A percentile compares a stretch with the other conserved stretches of the same genome.
Evolutionary conservation across 2,329 filamentous ascomycete genomes (phyloP).

Genomic region (Trichoderma harzianum): DNA sequence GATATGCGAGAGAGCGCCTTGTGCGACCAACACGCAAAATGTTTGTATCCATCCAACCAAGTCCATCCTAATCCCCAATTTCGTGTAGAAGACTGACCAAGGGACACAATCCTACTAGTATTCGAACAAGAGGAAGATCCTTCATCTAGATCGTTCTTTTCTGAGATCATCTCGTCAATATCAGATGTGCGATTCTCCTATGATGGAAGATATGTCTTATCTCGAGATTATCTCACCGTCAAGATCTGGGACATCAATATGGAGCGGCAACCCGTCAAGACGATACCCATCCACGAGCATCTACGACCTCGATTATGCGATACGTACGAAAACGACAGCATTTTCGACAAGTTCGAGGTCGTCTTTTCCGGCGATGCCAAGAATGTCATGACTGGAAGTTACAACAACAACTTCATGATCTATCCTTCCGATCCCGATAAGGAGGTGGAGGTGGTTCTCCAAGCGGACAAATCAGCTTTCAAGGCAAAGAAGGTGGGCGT

Average conservation of each 20-base stretch:
- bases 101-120: conserved; percentile 50
- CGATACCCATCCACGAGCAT: conserved; percentile 97
- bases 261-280: conserved; percentile 96
- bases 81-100: background rate
- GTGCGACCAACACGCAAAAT: conserved; percentile 92
- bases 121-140: conserved; percentile 99
- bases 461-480: conserved; percentile 98
- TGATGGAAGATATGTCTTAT: conserved; percentile 95
- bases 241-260: conserved; percentile 99
- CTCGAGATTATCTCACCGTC: conserved; percentile 94
- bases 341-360: conserved; percentile 99
- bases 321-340: conserved; percentile 98
- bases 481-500: conserved; percentile 99
- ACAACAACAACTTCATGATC: conserved; percentile 99
- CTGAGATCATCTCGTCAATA: conserved; percentile 98
- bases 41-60: conserved; percentile 46
- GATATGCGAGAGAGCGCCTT: conserved; percentile 97
- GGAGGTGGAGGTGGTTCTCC: conserved; percentile 94
- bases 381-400: conserved; percentile 99
- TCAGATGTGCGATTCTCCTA: conserved; percentile 97
- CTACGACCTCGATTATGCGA: conserved; percentile 91
- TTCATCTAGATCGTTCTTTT: conserved; percentile 96
- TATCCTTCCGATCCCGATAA: conserved; percentile 95
- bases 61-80: background rate
- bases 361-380: conserved; percentile 97